phyloP scores from a whole-genome alignment of 768 basidiomycete genomes.

The Leccinum boreale region DNA sequence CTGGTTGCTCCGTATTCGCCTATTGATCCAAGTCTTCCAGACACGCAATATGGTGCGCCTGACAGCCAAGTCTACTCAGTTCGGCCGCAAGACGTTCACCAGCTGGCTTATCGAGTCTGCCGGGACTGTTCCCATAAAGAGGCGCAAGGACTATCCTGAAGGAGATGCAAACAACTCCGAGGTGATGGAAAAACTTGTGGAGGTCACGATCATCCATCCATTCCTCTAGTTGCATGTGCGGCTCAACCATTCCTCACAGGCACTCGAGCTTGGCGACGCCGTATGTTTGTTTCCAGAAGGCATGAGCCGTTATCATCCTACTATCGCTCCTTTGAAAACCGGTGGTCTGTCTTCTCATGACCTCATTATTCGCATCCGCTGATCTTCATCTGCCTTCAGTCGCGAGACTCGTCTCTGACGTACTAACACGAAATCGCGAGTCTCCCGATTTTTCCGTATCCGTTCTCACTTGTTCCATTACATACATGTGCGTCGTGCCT shows the following conservation, averaged over 20 bases:
- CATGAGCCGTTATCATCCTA: conserved; percentile 79
- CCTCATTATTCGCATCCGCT: not conserved
- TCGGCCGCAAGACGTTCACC: conserved; percentile 78
- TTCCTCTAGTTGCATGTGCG: not conserved
- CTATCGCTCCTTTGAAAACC: conserved; percentile 84
- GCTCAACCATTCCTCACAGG: conserved; percentile 40
- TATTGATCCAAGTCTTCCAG: conserved; percentile 33
- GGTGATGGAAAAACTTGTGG: conserved; percentile 64
- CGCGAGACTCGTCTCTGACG: conserved; percentile 76
- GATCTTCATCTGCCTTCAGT: conserved; percentile 39
- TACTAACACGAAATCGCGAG: conserved; percentile 64
- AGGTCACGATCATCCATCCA: conserved; percentile 38
- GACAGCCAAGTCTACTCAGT: conserved; percentile 86
- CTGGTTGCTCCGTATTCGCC: conserved; percentile 1
- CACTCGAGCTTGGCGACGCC: conserved; percentile 71
- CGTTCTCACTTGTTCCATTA: conserved; percentile 74
- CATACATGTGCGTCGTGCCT: conserved; percentile 59
- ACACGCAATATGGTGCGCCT: conserved; percentile 76
- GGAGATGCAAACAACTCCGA: conserved; percentile 60
- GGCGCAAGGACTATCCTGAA: conserved; percentile 65
- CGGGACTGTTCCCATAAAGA: conserved; percentile 80
- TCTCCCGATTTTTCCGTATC: conserved; percentile 70
- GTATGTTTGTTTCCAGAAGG: conserved; percentile 88
- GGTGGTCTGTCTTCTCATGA: conserved; percentile 52
- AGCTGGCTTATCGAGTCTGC: conserved; percentile 89